Evolutionary conservation across 2,329 filamentous ascomycete genomes (phyloP), one percentile per base, ranked within the genome.

Genomic region (Pleurostoma richardsiae): DNA sequence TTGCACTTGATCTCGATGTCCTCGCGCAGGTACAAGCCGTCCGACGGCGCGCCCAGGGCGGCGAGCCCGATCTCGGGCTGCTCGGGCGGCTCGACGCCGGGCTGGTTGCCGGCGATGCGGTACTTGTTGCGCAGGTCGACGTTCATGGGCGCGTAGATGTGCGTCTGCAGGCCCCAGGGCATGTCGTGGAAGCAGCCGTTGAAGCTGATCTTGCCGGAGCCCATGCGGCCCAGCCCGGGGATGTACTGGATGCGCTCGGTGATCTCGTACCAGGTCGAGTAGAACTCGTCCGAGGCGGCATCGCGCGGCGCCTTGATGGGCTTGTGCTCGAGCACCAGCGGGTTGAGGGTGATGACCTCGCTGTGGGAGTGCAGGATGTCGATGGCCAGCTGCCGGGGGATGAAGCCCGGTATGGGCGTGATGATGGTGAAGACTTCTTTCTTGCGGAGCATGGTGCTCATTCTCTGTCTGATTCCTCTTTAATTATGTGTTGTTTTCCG

Each of bases 211-310:
- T 80, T 79, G 59, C 81, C 77, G 4, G 80, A 79, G 28, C 82
- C 82, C 49, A 84, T 72, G 64, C 72, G 80, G 54, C 83, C 83
- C 46, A 86, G 67, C 31, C 84, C 84, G 0, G 84, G 83, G 5
- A 86, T 67, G 55, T 82, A 80, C 60, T 86, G 83, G 49, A 88
- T 83, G 56, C 82, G 77, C 71, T 88, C 77, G 48, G 70, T 77
- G 58, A 88, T 86, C 64, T 87, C 82, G 62, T 88, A 88, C 84
- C 84, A 88, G 30, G 83, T 85, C 52, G 81, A 81, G 65, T 85
- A 88, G 66, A 76, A 88, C 64, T 88, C 84, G 64, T 88, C 84
- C 54, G 81, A 70, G 47, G 80, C 76, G 52, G 83, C 83, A 65
- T 84, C 74, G 66, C 82, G 82, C 29, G 84, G 84, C 2, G 84